These are phyloP conservation scores for Mycosphaerella sp. DNA, from an alignment of 2,329 filamentous ascomycete genomes.

Conservation along the genomic window DNA sequence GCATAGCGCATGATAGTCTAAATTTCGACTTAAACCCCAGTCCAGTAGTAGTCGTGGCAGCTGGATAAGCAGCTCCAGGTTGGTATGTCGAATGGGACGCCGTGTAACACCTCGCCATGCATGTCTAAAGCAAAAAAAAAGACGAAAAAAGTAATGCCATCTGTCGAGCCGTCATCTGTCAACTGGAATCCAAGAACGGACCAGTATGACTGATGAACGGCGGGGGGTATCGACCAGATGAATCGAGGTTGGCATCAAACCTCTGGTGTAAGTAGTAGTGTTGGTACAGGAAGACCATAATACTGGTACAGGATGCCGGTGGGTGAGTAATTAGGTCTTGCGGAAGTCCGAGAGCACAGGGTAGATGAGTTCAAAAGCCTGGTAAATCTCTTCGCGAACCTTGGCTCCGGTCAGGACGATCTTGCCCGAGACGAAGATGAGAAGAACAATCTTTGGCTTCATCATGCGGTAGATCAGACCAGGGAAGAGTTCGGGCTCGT, in stretches of 20 bases:
- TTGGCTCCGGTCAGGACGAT: slow-evolving; percentile 97
- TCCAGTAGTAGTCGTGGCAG: slow-evolving; percentile 11
- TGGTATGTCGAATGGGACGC: slow-evolving; percentile 15
- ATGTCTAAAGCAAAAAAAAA: slow-evolving; percentile 19
- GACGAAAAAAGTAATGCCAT: slow-evolving; percentile 14
- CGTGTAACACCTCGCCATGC: slow-evolving; percentile 31
- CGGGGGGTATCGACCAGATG: slow-evolving; percentile 9
- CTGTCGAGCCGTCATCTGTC: slow-evolving; percentile 3
- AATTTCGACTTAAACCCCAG: slow-evolving; percentile 6
- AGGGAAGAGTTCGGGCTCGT: slow-evolving; percentile 96
- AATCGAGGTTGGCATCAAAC: slow-evolving; percentile 27
- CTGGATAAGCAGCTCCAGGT: slow-evolving; percentile 8
- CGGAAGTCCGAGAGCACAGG: slow-evolving; percentile 52
- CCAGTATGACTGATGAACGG: slow-evolving; percentile 4
- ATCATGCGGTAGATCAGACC: slow-evolving; percentile 99
- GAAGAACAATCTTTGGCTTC: slow-evolving; percentile 96
- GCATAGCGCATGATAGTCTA: slow-evolving; percentile 13
- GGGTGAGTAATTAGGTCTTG: slow-evolving; percentile 17
- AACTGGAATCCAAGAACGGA: slow-evolving; percentile 1
- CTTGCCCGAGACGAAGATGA: slow-evolving; percentile 95
- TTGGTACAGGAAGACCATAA: slow-evolving; percentile 25
- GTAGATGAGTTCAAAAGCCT: slow-evolving; percentile 95
- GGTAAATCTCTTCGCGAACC: slow-evolving; percentile 95
- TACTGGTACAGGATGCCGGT: slow-evolving; percentile 28
- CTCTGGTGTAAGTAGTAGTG: slow-evolving; percentile 20